Base-by-base conservation (phyloP, 352 stramenopile genomes). In the Aphanomyces cochlioides region DNA sequence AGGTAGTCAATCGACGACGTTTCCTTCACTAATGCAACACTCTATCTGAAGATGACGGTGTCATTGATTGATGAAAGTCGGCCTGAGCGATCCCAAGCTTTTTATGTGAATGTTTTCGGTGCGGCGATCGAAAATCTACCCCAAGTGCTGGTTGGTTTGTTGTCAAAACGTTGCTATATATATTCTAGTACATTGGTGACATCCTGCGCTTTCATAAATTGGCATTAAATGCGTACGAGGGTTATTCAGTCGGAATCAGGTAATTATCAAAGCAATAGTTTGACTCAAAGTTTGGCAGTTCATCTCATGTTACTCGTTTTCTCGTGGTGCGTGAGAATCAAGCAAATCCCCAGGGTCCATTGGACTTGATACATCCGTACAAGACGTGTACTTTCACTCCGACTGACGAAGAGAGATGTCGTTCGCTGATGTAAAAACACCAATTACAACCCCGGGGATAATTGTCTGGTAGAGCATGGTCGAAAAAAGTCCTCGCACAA, bases 21-120 rank as follows among this genome's bases (percentile, higher is more conserved):
- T 15, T 58, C n/a, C n/a, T 19, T 43, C 56, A 37, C 6, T 10
- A 12, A 41, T 12, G 34, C n/a, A 8, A 47, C 43, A 34, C 17
- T 61, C 37, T 58, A 8, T 8, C 17, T 64, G 43, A 48, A 70
- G 64, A 70, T 70, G 64, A 70, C 64, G 37, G n/a, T 70, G 7
- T 63, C 64, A 38, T n/a, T 70, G 4, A 70, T 63, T 37, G 64
- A 70, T 36, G 64, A 70, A 61, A 56, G 15, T 40, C 47, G 43
- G 43, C 64, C 64, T 8, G 10, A 43, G n/a, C 45, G 64, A 7
- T 12, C 12, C 15, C 17, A 70, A 38, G 43, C 64, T 10, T n/a
- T 63, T 10, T 70, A 70, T 47, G 53, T 70, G 17, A 70, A 70
- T 36, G 54, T 70, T 3, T 70, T 70, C 61, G 64, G 7, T 7